phyloP scores from a whole-genome alignment of 192 early-diverging fungal species.

The Cladochytrium replicatum region DNA sequence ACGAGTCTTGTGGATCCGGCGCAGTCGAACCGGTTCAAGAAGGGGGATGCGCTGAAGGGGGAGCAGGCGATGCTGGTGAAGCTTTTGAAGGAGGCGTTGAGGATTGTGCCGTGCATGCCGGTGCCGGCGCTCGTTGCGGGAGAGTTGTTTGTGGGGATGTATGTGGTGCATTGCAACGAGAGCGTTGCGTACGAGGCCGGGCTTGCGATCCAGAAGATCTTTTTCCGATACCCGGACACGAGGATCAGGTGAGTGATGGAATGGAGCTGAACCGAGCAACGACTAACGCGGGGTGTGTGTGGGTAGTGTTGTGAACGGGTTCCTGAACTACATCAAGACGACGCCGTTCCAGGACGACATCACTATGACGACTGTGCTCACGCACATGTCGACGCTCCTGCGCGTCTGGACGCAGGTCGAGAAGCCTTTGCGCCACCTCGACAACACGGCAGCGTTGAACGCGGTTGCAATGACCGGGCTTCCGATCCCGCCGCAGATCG shows the following conservation, averaged over 20 bases:
- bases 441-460: background rate
- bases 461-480: background rate
- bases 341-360: conserved; percentile 33
- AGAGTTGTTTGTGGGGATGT: conserved; percentile 32
- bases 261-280: background rate
- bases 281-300: background rate
- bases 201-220: conserved; percentile 18
- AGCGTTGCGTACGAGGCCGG: conserved; percentile 28
- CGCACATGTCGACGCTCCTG: conserved; percentile 20
- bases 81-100: conserved; percentile 32
- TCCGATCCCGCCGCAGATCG: too few species aligned
- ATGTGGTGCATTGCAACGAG: conserved; percentile 25
- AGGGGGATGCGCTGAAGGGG: background rate
- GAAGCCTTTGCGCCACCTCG: background rate
- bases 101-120: conserved; percentile 30
- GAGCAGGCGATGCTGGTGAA: conserved; percentile 18
- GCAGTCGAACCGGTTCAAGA: conserved; percentile 2
- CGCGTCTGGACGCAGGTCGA: conserved; percentile 25
- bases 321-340: conserved; percentile 34
- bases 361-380: conserved; percentile 29
- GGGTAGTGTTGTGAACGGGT: conserved; percentile 32
- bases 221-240: conserved; percentile 25
- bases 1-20: background rate
- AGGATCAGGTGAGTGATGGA: conserved; percentile 22
- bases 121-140: conserved; percentile 33